Base-by-base conservation (phyloP, 305 asterid genomes). In the Fraxinus sp. region DNA sequence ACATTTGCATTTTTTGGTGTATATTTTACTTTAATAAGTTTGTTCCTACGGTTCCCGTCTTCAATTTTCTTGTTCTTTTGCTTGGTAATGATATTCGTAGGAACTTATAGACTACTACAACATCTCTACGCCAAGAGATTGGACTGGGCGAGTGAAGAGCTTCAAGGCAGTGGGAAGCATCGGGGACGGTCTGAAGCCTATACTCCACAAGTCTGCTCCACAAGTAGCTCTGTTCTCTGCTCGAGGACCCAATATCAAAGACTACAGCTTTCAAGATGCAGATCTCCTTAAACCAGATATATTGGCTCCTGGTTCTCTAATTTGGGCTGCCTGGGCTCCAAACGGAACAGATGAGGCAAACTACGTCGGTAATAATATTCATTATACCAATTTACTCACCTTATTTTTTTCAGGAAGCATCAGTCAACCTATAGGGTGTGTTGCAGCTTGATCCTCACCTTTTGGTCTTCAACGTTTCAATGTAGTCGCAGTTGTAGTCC, bases 241-340 rank as follows among this genome's bases (percentile, higher is more conserved):
- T 85, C 93, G 99, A 80, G 99, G 99, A 72, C 99, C 99, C 14
- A 95, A 97, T 80, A 92, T 95, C 85, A 92, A 91, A 90, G 99
- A 95, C 82, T 97, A 92, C 90, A 93, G 98, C 79, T 97, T 95
- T 83, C 93, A 87, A 84, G 99, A 97, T 20, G 98, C 99, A 7
- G 99, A 97, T 89, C 90, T 97, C 86, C 91, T 97, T 59, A 97
- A 97, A 88, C 99, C 99, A 0, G 99, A 97, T 85, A 97, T 97
- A 83, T 90, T 97, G 74, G 99, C 99, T 81, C 99, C 99, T 0
- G 99, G 99, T 76, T 92, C 95, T 84, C 92, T 97, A 9, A 97
- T 97, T 77, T 97, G 99, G 99, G 97, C 99, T 77, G 98, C 99
- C 76, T 97, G 99, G 99, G 85, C 98, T 80, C 97, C 92, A 46